phyloP scores from a whole-genome alignment of 2,329 filamentous ascomycete genomes.

The Corynespora cassiicola region DNA sequence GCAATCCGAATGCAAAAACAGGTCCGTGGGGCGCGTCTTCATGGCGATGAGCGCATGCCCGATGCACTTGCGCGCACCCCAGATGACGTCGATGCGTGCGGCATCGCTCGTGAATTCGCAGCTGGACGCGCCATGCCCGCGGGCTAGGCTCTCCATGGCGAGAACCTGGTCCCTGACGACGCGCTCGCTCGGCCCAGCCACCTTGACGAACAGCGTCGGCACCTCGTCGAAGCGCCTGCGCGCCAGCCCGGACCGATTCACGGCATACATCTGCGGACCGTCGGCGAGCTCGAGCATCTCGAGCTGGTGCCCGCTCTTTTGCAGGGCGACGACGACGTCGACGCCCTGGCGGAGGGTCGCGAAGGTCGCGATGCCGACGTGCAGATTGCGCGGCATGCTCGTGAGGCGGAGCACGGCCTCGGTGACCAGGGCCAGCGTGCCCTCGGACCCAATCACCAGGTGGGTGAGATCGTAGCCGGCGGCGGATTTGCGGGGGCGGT shows the following conservation, averaged over 20 bases:
- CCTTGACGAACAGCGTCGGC: conserved; percentile 78
- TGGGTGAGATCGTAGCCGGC: conserved; percentile 91
- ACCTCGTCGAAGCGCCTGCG: conserved; percentile 68
- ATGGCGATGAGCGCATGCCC: conserved; percentile 74
- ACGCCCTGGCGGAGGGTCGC: conserved; percentile 72
- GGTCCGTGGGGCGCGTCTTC: conserved; percentile 62
- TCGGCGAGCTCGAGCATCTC: conserved; percentile 90
- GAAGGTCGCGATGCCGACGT: conserved; percentile 75
- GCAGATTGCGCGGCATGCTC: conserved; percentile 75
- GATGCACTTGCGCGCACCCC: conserved; percentile 76
- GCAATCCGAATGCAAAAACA: conserved; percentile 78
- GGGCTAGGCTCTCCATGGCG: conserved; percentile 66
- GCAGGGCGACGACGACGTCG: conserved; percentile 77
- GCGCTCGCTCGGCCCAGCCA: conserved; percentile 64
- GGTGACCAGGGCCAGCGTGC: conserved; percentile 87
- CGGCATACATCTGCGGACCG: conserved; percentile 78
- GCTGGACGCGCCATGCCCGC: conserved; percentile 62
- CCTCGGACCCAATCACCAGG: conserved; percentile 88
- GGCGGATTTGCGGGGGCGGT: conserved; percentile 84
- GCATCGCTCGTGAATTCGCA: conserved; percentile 70
- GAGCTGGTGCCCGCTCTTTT: conserved; percentile 78
- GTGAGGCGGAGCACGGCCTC: conserved; percentile 87
- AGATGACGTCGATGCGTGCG: conserved; percentile 69
- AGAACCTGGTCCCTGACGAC: conserved; percentile 77
- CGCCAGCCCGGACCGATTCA: conserved; percentile 66